Conservation (phyloP, 495 filamentous ascomycete species). For the Penicillium atrosanguineum region DNA sequence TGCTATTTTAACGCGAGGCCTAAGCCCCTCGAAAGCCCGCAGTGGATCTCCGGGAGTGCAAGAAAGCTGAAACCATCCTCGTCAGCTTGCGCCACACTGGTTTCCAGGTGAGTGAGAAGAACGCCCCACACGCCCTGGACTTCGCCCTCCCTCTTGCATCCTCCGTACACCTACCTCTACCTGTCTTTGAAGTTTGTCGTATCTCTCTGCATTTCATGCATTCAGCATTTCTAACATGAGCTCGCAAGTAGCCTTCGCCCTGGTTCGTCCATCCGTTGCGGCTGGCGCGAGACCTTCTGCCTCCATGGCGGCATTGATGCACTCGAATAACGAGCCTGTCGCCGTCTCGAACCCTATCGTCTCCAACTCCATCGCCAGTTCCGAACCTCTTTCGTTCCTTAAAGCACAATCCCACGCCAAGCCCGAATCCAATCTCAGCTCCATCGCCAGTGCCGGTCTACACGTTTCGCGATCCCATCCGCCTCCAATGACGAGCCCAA, state of each 20-base stretch:
- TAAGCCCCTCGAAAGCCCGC: slow-evolving; percentile 16
- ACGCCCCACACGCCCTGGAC: slow-evolving; percentile 42
- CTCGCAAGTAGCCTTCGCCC: slow-evolving; percentile 62
- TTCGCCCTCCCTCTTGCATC: slow-evolving; percentile 17
- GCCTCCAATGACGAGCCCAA: slow-evolving; percentile 32
- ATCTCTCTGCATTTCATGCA: slow-evolving; percentile 1
- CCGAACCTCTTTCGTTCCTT: slow-evolving; percentile 34
- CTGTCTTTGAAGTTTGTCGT: slow-evolving; percentile 21
- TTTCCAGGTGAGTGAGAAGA: slow-evolving; percentile 32
- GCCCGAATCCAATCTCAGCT: slow-evolving; percentile 42
- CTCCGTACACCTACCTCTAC: slow-evolving; percentile 8
- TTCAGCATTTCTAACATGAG: slow-evolving; percentile 62
- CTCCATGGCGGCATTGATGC: slow-evolving; percentile 51
- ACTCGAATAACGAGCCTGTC: slow-evolving; percentile 44
- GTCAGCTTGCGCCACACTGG: slow-evolving; percentile 53
- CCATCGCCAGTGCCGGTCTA: slow-evolving; percentile 46
- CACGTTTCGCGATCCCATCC: slow-evolving; percentile 43
- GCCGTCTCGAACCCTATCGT: slow-evolving; percentile 39
- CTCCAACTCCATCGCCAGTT: slow-evolving; percentile 29
- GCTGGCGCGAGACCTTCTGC: slow-evolving; percentile 33
- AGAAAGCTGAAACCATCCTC: slow-evolving; percentile 42
- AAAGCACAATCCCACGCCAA: slow-evolving; percentile 32
- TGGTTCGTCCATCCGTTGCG: slow-evolving; percentile 43
- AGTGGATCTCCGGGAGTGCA: slow-evolving; percentile 29
- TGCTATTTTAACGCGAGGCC: slow-evolving; percentile 19